phyloP scores from a whole-genome alignment of 1,284 basidiomycete species.

The Porogramme epimiltina region DNA sequence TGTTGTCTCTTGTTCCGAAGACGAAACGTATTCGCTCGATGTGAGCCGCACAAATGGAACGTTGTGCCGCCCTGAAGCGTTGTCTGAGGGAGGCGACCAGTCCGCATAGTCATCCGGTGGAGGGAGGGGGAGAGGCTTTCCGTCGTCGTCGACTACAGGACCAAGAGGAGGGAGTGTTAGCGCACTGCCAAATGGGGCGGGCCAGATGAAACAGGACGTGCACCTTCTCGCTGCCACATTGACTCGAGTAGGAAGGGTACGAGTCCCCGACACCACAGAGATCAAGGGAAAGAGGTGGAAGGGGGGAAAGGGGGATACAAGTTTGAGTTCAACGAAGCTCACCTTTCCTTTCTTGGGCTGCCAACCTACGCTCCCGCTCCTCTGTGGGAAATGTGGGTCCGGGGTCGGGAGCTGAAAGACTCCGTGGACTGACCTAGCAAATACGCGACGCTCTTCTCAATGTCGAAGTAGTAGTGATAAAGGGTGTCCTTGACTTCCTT shows the following conservation, averaged over 20 bases:
- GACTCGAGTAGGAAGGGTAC: constrained; percentile 20
- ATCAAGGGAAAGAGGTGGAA: constrained; percentile 4
- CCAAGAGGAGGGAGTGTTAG: constrained; percentile 17
- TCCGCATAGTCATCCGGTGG: constrained; percentile 30
- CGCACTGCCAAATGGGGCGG: constrained; percentile 4
- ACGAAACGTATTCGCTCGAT: constrained; percentile 17
- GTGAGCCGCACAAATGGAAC: constrained; percentile 31
- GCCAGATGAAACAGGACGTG: constrained; percentile 24
- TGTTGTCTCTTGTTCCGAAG: constrained; percentile 18
- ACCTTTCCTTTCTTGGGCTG: constrained; percentile 83
- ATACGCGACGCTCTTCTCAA: constrained; percentile 76
- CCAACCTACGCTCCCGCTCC: constrained; percentile 55
- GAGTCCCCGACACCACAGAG: constrained; percentile 16
- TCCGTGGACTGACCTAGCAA: constrained; percentile 57
- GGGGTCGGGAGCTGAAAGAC: not conserved
- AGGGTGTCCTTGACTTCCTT: constrained; percentile 77
- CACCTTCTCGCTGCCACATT: constrained; percentile 37
- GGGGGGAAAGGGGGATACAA: constrained; percentile 26
- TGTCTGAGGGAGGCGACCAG: constrained; percentile 18
- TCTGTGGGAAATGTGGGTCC: constrained; percentile 40
- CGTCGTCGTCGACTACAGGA: constrained; percentile 11
- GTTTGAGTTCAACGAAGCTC: constrained; percentile 42
- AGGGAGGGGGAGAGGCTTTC: constrained; percentile 30
- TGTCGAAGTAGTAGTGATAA: constrained; percentile 91
- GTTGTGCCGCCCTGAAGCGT: constrained; percentile 25